phyloP scores from a whole-genome alignment of 257 asterid species.

The Rubia yunnanensis region DNA sequence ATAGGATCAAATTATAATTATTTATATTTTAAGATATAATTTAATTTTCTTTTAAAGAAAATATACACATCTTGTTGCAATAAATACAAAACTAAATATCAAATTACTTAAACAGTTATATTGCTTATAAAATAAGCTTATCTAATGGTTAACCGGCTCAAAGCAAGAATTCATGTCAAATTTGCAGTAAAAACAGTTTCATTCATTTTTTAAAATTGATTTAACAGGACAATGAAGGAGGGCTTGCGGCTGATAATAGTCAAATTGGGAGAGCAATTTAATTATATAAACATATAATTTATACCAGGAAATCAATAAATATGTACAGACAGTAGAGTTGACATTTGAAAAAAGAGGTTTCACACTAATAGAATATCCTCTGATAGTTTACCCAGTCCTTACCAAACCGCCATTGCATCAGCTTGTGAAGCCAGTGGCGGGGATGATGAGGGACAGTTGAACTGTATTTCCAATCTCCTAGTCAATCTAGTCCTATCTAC shows the following conservation, averaged over 20 bases:
- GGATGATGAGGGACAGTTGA: constrained; percentile 60
- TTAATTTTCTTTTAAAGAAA: too few species aligned
- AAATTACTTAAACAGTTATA: too few species aligned
- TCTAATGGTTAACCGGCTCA: too few species aligned
- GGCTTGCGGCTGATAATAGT: constrained; percentile 1
- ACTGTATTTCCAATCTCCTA: constrained; percentile 17
- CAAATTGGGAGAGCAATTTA: neutral
- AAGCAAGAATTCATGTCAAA: too few species aligned
- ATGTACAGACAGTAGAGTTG: neutral
- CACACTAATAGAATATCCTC: neutral
- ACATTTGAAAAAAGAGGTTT: neutral
- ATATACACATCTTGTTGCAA: too few species aligned
- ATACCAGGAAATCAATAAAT: too few species aligned
- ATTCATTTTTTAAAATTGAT: neutral
- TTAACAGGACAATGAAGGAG: neutral
- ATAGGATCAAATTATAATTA: too few species aligned
- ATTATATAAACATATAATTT: neutral
- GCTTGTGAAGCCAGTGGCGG: neutral
- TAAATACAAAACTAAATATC: too few species aligned
- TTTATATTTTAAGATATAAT: too few species aligned
- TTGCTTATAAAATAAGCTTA: too few species aligned
- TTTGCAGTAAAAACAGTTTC: too few species aligned
- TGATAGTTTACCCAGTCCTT: neutral
- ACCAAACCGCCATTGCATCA: constrained; percentile 18
- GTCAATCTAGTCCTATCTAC: neutral